Conservation (phyloP, 208 protist genomes). For the Leishmania turanica region DNA sequence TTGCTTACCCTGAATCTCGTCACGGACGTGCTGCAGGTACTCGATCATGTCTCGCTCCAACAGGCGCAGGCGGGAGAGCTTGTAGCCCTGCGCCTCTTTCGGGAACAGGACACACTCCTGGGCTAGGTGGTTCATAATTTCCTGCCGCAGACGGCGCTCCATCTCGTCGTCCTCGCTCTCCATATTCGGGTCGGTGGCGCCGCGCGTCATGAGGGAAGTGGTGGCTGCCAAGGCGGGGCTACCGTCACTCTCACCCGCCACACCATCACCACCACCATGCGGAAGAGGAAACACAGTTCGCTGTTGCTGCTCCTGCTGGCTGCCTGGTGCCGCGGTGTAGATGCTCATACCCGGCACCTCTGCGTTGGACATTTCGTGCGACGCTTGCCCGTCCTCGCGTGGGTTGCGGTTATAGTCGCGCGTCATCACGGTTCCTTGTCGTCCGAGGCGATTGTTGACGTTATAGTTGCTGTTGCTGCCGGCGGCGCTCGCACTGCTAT, state of each 20-base stretch:
- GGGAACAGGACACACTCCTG: constrained; percentile 66
- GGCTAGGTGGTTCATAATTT: constrained; percentile 68
- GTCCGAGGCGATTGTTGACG: constrained; percentile 18
- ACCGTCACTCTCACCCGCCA: not conserved
- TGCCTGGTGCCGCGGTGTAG: not conserved
- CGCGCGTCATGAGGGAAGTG: constrained; percentile 23
- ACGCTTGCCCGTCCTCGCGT: constrained; percentile 34
- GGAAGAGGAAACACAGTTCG: not conserved
- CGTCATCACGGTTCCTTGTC: constrained; percentile 24
- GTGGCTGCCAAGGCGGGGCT: constrained; percentile 6
- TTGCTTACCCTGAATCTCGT: constrained; percentile 68
- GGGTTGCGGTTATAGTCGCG: constrained; percentile 33
- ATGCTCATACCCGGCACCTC: not conserved
- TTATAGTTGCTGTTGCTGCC: constrained; percentile 5
- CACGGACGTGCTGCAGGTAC: constrained; percentile 82
- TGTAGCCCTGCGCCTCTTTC: constrained; percentile 50
- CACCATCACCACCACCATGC: not conserved
- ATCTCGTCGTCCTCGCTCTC: constrained; percentile 59
- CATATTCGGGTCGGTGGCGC: constrained; percentile 19
- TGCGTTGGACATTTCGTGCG: constrained; percentile 12
- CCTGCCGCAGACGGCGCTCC: constrained; percentile 60
- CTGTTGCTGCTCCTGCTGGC: constrained; percentile 6
- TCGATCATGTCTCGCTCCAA: constrained; percentile 84
- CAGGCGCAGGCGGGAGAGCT: constrained; percentile 68
- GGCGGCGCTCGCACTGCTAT: not conserved